These are phyloP conservation scores for Arthroderma sp. DNA, from an alignment of 2,329 filamentous ascomycete genomes.

Conservation along the genomic window DNA sequence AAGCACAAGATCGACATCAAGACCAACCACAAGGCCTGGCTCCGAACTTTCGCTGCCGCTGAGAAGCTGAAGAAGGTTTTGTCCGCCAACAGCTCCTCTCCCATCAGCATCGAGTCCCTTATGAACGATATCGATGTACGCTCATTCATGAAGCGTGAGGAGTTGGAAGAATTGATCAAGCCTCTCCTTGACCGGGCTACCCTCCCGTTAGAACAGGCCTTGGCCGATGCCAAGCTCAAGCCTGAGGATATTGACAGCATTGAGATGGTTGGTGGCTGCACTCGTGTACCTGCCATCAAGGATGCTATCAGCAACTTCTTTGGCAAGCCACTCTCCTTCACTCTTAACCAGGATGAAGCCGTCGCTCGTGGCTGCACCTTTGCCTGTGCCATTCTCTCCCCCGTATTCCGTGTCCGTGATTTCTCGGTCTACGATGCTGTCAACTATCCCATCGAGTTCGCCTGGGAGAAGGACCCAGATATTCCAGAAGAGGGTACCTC, in stretches of 20 bases:
- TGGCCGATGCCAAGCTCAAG: constrained; percentile 84
- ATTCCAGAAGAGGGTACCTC: constrained; percentile 98
- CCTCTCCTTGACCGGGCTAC: constrained; percentile 64
- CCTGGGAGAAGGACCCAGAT: constrained; percentile 95
- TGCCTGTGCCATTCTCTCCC: constrained; percentile 92
- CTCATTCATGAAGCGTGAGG: constrained; percentile 80
- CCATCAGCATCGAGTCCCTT: constrained; percentile 91
- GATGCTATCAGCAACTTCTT: constrained; percentile 82
- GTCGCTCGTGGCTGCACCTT: constrained; percentile 92
- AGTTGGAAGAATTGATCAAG: constrained; percentile 81
- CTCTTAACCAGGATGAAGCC: constrained; percentile 95
- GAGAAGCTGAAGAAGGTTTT: constrained; percentile 99
- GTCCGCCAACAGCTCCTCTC: constrained; percentile 84
- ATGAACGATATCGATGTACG: constrained; percentile 96
- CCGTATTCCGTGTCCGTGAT: constrained; percentile 95
- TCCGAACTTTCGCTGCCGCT: constrained; percentile 73
- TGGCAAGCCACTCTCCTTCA: constrained; percentile 84
- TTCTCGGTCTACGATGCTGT: constrained; percentile 96
- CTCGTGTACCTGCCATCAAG: constrained; percentile 88
- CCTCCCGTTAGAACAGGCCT: constrained; percentile 71
- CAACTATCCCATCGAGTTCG: constrained; percentile 96
- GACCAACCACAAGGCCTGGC: constrained; percentile 75
- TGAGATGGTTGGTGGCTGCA: constrained; percentile 89
- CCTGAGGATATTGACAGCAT: constrained; percentile 84
- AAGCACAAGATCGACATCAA: constrained; percentile 96